Evolutionary conservation across 441 rosid species (phyloP).

Genomic region (Euphorbia corollata): DNA sequence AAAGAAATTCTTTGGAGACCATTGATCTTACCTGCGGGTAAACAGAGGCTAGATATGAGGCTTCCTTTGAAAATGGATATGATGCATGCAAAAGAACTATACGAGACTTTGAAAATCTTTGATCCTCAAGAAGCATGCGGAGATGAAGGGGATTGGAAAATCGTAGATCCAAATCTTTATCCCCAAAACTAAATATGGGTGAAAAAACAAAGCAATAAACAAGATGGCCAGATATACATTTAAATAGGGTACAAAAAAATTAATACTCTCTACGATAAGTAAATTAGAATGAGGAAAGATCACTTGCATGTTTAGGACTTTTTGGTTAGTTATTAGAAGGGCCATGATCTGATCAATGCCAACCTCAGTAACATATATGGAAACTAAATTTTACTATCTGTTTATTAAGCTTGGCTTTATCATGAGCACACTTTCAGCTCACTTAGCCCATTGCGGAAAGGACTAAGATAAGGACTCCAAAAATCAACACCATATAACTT

Average conservation of each 20-base stretch:
- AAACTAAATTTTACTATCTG: background rate
- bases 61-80: slow-evolving; percentile 93
- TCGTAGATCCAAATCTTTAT: slow-evolving; percentile 84
- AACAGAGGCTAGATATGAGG: slow-evolving; percentile 79
- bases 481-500: background rate
- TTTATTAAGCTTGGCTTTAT: background rate
- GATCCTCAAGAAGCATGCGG: slow-evolving; percentile 66
- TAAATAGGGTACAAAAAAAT: slow-evolving; percentile 2
- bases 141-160: slow-evolving; percentile 87
- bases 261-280: slow-evolving; percentile 8
- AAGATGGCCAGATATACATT: background rate
- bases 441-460: slow-evolving; percentile 3
- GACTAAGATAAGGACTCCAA: slow-evolving; percentile 1
- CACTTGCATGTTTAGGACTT: slow-evolving; percentile 13
- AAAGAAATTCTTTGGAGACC: slow-evolving; percentile 8
- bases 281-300: slow-evolving; percentile 15
- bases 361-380: slow-evolving; percentile 1
- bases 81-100: slow-evolving; percentile 90
- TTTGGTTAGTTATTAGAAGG: slow-evolving; percentile 5
- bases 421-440: background rate
- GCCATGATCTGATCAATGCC: slow-evolving; percentile 7
- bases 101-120: slow-evolving; percentile 62
- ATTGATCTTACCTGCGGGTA: slow-evolving; percentile 59
- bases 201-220: slow-evolving; percentile 2
- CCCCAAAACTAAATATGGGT: slow-evolving; percentile 62